Base-by-base conservation (phyloP, 495 filamentous ascomycete genomes). In the Neurospora sp. region DNA sequence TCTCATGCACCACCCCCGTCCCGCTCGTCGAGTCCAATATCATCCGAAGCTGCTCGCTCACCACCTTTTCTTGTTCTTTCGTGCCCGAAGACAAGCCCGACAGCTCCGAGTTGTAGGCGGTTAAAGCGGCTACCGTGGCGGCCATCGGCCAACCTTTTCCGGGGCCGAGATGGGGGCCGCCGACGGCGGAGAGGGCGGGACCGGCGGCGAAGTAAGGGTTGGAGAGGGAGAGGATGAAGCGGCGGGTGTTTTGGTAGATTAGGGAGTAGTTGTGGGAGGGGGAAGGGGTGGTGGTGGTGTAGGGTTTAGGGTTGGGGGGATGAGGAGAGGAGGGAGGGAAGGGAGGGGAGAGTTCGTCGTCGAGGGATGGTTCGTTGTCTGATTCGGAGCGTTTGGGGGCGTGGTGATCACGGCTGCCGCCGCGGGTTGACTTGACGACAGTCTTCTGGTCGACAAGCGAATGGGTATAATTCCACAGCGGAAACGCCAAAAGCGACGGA, bases 81-180 rank as follows among this genome's bases (percentile, higher is more conserved):
- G 77, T 77, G 70, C 85, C 72, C 13, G 83, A 78, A n/a, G 76
- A 78, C 38, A 81, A 78, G 54, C 87, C 86, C 74, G 90, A 84
- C 1, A 80, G 77, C n/a, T 81, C 80, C 13, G 28, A 34, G 28
- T 83, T 77, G 69, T 79, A 82, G 4, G 83, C 80, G 40, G 84
- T 85, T 73, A 86, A 81, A 15, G 77, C 83, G 8, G 81, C 82
- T 36, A 85, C 86, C 34, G 88, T 89, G 4, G 81, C 77, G 5
- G 88, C 86, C 86, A 90, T 88, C 0, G 87, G 89, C 89, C 89
- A 90, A 9, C 84, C 88, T 36, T 83, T 84, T 0, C 88, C 88
- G 0, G 88, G 89, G 0, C 88, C 85, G 31, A 85, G 78, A 72
- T 90, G 89, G 5, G 89, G 86, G 13, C 88, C 88, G 39, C 89